Evolutionary conservation across 2,329 filamentous ascomycete genomes (phyloP).

Genomic region (Fusarium continuum): DNA sequence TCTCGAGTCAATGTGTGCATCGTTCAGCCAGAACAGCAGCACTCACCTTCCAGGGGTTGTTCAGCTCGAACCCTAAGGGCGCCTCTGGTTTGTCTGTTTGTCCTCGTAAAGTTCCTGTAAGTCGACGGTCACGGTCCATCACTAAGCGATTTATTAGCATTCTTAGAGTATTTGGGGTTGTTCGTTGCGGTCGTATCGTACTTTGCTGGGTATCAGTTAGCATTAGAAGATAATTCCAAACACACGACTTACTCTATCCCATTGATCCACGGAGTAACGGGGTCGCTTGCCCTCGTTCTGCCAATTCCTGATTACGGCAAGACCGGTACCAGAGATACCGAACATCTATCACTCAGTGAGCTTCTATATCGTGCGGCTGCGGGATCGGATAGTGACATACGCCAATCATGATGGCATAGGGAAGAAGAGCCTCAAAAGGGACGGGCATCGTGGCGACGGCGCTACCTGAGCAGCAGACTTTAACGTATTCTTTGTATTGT

Average conservation of each 20-base stretch:
- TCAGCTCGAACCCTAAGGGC: slow-evolving; percentile 68
- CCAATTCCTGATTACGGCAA: slow-evolving; percentile 65
- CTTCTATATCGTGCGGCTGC: slow-evolving; percentile 3
- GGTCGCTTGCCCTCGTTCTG: slow-evolving; percentile 69
- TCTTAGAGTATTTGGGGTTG: neutral
- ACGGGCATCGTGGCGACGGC: slow-evolving; percentile 61
- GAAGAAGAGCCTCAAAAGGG: slow-evolving; percentile 71
- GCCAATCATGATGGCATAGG: slow-evolving; percentile 70
- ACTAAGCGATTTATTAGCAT: slow-evolving; percentile 53
- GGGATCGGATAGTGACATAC: slow-evolving; percentile 53
- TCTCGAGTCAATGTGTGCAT: neutral
- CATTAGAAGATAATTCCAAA: neutral
- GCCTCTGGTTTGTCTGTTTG: slow-evolving; percentile 65
- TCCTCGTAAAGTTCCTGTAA: slow-evolving; percentile 67
- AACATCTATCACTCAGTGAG: slow-evolving; percentile 65
- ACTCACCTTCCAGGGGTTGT: slow-evolving; percentile 71
- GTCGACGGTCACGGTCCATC: slow-evolving; percentile 71
- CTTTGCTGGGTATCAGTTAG: slow-evolving; percentile 62
- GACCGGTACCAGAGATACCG: slow-evolving; percentile 65
- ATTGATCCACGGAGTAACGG: slow-evolving; percentile 69
- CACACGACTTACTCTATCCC: slow-evolving; percentile 64
- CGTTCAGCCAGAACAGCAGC: neutral
- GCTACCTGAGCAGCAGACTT: slow-evolving; percentile 49
- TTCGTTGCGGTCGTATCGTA: slow-evolving; percentile 45
- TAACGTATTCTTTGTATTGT: slow-evolving; percentile 10